Conservation (phyloP, 352 stramenopile genomes). For the Phytopythium sindhum region DNA sequence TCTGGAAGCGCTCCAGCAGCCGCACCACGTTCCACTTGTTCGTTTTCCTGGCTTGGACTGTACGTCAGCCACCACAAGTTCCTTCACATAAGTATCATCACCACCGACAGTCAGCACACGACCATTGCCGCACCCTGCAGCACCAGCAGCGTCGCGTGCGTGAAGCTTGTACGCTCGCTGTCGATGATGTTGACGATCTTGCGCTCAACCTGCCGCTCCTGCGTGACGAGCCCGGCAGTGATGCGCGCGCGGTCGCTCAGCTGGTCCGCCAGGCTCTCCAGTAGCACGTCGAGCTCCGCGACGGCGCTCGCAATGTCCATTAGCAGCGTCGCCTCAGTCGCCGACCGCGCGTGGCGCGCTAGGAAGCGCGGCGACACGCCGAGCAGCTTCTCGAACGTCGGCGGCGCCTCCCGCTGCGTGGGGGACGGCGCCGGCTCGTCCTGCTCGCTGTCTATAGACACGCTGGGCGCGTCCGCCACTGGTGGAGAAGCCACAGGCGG, state of each 20-base stretch:
- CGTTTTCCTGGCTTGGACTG: constrained; percentile 3
- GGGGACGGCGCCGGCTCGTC: not conserved
- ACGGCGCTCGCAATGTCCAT: constrained; percentile 23
- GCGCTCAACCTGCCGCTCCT: not conserved
- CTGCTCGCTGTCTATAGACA: constrained; percentile 1
- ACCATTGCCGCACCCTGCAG: constrained; percentile 17
- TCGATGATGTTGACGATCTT: not conserved
- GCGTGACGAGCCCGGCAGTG: constrained; percentile 1
- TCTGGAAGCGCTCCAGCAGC: constrained; percentile 16
- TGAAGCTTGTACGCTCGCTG: constrained; percentile 7
- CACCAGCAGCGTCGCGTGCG: constrained; percentile 22
- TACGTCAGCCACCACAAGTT: not conserved
- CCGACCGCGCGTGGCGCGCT: constrained; percentile 10
- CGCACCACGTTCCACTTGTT: constrained; percentile 8
- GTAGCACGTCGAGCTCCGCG: constrained; percentile 35
- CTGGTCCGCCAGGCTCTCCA: constrained; percentile 28
- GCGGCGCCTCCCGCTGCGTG: not conserved
- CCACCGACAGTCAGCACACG: no score
- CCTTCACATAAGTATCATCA: not conserved
- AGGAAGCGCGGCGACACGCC: constrained; percentile 20
- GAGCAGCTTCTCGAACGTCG: constrained; percentile 11
- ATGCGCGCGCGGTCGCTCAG: constrained; percentile 28
- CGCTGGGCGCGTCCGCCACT: not conserved
- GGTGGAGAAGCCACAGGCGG: not conserved
- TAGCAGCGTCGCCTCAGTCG: constrained; percentile 20